Evolutionary conservation across 305 asterid genomes (phyloP).

Genomic region (Solanum hybrid): DNA sequence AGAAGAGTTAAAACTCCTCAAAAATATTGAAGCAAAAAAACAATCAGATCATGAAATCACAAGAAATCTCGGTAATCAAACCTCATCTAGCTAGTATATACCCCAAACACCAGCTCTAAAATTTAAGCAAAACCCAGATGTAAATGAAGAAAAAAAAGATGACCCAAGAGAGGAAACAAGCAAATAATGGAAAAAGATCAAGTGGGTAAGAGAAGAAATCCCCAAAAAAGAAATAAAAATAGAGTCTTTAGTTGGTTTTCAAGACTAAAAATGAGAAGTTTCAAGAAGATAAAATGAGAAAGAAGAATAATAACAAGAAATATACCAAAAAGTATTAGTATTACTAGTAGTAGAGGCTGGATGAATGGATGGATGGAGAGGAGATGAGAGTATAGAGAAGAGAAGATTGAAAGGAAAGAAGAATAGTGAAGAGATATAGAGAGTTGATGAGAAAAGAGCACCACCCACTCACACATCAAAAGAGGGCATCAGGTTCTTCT

Average conservation of each 20-base stretch:
- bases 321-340: background rate
- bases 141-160: background rate
- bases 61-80: conserved; percentile 13
- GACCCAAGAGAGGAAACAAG: background rate
- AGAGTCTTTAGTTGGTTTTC: background rate
- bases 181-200: background rate
- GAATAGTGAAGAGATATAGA: background rate
- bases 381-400: background rate
- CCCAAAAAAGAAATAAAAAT: background rate
- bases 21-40: conserved; percentile 11
- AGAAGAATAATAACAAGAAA: background rate
- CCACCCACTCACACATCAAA: conserved; percentile 85
- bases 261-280: background rate
- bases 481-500: conserved; percentile 68
- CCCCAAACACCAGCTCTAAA: conserved; percentile 2
- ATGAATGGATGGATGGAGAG: background rate
- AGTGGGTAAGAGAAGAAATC: background rate
- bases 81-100: background rate
- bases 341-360: background rate
- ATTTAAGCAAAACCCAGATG: background rate
- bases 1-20: conserved; percentile 7
- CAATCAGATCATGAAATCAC: conserved; percentile 40
- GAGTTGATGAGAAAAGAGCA: conserved; percentile 34
- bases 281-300: background rate
- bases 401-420: conserved; percentile 11